Base-by-base conservation (phyloP, 2,329 filamentous ascomycete species). In the Fusarium ambrosium region DNA sequence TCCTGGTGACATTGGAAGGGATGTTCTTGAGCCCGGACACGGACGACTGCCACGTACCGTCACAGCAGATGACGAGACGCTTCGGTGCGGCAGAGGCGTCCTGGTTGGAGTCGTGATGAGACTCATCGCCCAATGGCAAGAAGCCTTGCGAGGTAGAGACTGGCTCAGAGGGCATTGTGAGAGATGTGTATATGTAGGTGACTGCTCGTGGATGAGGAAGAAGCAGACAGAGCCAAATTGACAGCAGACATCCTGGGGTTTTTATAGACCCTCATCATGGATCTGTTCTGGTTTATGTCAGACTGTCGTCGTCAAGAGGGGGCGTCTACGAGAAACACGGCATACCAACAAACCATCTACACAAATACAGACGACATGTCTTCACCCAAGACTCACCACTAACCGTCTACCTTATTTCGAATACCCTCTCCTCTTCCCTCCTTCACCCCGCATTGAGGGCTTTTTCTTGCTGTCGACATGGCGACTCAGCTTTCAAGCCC, bases 21-120 rank as follows among this genome's bases (percentile, higher is more conserved):
- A 78, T 71, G 32, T 76, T 75, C 48, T 74, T 75, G 18, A 77
- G 74, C 13, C 80, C 78, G 10, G 76, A 77, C 24, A 77, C 76
- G 6, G 71, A 71, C 3, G 62, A 72, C 62, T 81, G 82, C 82
- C 81, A 83, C 9, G 82, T 83, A 18, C 82, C 83, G 64, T 84
- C 83, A 37, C 82, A 84, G 68, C 82, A 84, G 51, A 83, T 76
- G 41, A 83, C 64, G 64, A 79, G 73, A n/a, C 77, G 77, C 62
- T 79, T 79, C 6, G 77, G 77, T 20, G 68, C 71, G 16, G 71
- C 68, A 39, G 36, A 56, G 27, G 56, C 48, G 43, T 73, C 73
- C 24, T 41, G 45, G 27, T 32, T 68, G 32, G 56, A 60, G 58
- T 74, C 73, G 6, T 74, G 72, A 29, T 74, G 73, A 3, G 67